Evolutionary conservation across 768 basidiomycete genomes (phyloP), one percentile per base, ranked within the genome.

Genomic region (Boletus sp.): DNA sequence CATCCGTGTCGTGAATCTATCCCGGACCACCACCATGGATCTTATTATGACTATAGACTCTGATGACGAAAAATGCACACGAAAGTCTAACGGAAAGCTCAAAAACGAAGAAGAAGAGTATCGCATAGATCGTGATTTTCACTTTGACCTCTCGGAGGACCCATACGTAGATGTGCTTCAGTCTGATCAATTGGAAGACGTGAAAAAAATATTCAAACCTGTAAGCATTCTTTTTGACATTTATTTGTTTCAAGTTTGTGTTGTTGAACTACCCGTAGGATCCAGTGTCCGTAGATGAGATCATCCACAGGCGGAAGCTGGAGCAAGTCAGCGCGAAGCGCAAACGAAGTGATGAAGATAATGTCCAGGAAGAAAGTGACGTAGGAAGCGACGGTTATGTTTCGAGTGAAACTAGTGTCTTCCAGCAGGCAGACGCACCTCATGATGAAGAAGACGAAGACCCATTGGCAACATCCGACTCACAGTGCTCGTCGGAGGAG

Each of bases 221-320:
- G 87, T 88, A 45, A 46, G 67, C 55, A 78, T 48, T 17, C 17
- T 72, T 61, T 59, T 35, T 45, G 13, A 11, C 5, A 17, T 54
- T 48, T 55, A 39, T 48, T 30, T 35, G 4, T 7, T 47, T 27
- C 32, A 32, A 21, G 17, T 39, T 42, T 40, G 32, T 10, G 33
- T 52, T 32, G 57, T 35, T 56, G 50, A 49, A 59, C 39, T 48
- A 35, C 37, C 54, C 25, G 51, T 58, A 91, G 87, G 74, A 81
- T 67, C 85, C 86, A n/a, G 83, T 96, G 50, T 91, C 87, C 42
- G 86, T 98, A 10, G 89, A 96, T 69, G 92, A 96, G 64, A 95
- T 98, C 56, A 95, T 98, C 69, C 85, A 85, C 47, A 81, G 87
- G 53, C 79, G 84, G 63, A 80, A 76, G 65, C 63, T 84, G 53